Conservation (phyloP, 805 yeast species). For the Vanderwaltozyma polyspora region DNA sequence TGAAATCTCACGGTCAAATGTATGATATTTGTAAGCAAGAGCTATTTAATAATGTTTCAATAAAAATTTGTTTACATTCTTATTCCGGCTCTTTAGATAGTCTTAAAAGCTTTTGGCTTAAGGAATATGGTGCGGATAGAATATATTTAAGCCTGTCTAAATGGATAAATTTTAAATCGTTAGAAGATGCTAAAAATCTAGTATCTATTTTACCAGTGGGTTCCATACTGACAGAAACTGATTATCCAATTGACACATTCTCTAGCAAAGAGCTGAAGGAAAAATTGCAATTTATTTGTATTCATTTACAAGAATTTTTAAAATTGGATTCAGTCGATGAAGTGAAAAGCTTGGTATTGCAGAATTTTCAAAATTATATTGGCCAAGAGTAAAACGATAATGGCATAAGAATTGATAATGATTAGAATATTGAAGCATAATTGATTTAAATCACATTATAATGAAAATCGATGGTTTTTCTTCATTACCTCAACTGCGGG, state of each 20-base stretch:
- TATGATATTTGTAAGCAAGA: conserved; percentile 29
- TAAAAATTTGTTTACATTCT: conserved; percentile 60
- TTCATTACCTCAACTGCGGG: no score
- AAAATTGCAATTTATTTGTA: conserved; percentile 8
- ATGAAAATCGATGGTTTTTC: no score
- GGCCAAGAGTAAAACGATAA: no score
- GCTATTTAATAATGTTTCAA: conserved; percentile 14
- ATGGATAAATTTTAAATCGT: conserved; percentile 16
- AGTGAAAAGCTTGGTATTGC: conserved; percentile 6
- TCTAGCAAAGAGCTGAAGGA: conserved; percentile 2
- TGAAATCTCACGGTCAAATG: conserved; percentile 59
- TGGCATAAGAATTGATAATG: no score
- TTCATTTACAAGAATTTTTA: conserved; percentile 3
- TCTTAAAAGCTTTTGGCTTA: conserved; percentile 35
- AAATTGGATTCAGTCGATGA: conserved; percentile 2
- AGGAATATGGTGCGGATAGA: conserved; percentile 11
- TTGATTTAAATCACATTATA: no score
- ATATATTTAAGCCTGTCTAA: conserved; percentile 25
- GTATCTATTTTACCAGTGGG: conserved; percentile 27
- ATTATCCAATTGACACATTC: conserved; percentile 24
- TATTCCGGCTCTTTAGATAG: conserved; percentile 77
- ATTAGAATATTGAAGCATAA: no score
- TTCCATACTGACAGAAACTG: conserved; percentile 43
- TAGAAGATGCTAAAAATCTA: conserved; percentile 7
- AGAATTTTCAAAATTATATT: conserved; percentile 9